Percentiles rank a stretch among this genome's conserved stretches.
These are phyloP conservation scores for Periconia macrospinosa DNA, from an alignment of 2,329 filamentous ascomycete species.

Conservation along the genomic window DNA sequence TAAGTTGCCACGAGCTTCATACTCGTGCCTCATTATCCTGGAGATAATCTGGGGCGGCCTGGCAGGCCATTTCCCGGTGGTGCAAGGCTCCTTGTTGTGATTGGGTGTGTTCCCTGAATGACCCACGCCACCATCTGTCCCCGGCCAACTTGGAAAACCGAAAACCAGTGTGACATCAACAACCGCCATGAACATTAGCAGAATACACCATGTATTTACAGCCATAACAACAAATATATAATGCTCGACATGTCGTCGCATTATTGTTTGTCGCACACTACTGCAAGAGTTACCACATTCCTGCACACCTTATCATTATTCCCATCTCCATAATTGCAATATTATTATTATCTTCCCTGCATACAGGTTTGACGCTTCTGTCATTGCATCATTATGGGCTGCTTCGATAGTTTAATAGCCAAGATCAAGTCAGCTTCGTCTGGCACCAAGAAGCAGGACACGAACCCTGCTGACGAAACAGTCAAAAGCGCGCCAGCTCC, in stretches of 20 bases:
- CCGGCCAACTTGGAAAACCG: background rate
- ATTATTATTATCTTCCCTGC: constrained; percentile 1
- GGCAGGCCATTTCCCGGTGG: constrained; percentile 4
- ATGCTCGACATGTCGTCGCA: constrained; percentile 6
- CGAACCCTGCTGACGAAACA: constrained; percentile 3
- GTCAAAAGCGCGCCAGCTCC: constrained; percentile 6
- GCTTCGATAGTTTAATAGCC: constrained; percentile 26
- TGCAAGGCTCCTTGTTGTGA: constrained; percentile 10
- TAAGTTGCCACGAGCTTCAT: constrained; percentile 8
- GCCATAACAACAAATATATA: constrained; percentile 16
- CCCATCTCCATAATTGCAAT: constrained; percentile 7
- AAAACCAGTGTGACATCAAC: constrained; percentile 36
- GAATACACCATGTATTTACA: constrained; percentile 19
- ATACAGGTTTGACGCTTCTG: constrained; percentile 1
- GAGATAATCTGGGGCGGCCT: constrained; percentile 1
- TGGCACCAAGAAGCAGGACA: constrained; percentile 10
- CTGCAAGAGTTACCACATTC: constrained; percentile 7
- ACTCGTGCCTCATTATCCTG: constrained; percentile 10
- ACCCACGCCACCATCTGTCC: constrained; percentile 16
- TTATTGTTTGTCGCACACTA: constrained; percentile 9
- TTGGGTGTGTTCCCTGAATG: constrained; percentile 23
- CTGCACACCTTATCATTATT: constrained; percentile 6
- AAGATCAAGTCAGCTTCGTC: constrained; percentile 20
- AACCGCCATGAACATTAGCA: constrained; percentile 1
- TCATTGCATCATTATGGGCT: constrained; percentile 22